phyloP scores from a whole-genome alignment of 495 filamentous ascomycete species.

The Tetracladium setigerum region DNA sequence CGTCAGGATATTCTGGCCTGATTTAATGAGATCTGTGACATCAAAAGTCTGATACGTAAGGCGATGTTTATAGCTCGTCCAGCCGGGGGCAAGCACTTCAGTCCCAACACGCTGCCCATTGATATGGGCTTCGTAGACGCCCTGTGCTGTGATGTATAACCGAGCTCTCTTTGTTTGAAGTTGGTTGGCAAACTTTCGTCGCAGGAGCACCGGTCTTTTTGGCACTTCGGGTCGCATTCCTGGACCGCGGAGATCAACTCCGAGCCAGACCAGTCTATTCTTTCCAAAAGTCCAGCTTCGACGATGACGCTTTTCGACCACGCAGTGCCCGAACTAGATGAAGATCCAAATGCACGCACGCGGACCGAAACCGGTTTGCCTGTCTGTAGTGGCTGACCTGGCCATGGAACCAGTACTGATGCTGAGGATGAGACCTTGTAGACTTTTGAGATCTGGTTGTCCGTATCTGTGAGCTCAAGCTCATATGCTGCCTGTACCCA shows the following conservation, averaged over 20 bases:
- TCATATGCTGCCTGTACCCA: conserved; percentile 3
- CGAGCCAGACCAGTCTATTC: too few relatives aligned
- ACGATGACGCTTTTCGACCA: too few relatives aligned
- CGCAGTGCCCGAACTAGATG: conserved; percentile 19
- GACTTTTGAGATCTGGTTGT: neutral
- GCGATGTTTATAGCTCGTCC: conserved; percentile 44
- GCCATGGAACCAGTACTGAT: neutral
- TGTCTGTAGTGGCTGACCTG: neutral
- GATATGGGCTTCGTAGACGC: conserved; percentile 44
- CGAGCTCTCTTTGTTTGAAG: conserved; percentile 20
- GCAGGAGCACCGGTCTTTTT: too few relatives aligned
- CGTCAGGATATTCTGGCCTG: conserved; percentile 36
- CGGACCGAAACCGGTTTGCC: conserved; percentile 18
- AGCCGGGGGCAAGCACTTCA: conserved; percentile 40
- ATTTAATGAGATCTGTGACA: conserved; percentile 27
- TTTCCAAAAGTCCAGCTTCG: too few relatives aligned
- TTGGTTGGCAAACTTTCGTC: too few relatives aligned
- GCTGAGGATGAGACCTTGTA: neutral
- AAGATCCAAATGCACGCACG: conserved; percentile 22
- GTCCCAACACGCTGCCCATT: conserved; percentile 42
- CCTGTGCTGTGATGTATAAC: conserved; percentile 44
- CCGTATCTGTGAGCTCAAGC: neutral
- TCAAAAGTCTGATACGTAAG: conserved; percentile 45
- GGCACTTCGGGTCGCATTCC: too few relatives aligned
- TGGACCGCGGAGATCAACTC: conserved; percentile 31